These are phyloP conservation scores for Suaeda aralocaspica DNA, from an alignment of 148 eudicot species.

Conservation along the genomic window DNA sequence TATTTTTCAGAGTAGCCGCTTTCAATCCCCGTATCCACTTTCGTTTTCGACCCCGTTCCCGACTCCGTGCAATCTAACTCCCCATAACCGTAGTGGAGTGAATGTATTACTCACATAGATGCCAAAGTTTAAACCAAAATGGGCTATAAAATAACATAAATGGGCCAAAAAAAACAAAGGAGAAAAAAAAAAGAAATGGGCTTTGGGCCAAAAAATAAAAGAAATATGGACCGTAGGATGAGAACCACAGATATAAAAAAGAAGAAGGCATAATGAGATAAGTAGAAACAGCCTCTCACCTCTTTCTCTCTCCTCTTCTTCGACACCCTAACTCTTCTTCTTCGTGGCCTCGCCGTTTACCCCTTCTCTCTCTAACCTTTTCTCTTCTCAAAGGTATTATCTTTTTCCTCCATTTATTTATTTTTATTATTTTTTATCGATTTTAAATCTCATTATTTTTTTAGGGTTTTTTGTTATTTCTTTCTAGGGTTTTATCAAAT, in stretches of 20 bases:
- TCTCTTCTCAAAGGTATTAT: constrained; percentile 4
- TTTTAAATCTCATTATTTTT: neutral
- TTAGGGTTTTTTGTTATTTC: neutral
- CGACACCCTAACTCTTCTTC: constrained; percentile 20
- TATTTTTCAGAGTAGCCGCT: too few species aligned
- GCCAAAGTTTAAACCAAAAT: too few species aligned
- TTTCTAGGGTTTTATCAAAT: constrained; percentile 14
- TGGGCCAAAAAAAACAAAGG: too few species aligned
- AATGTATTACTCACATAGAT: too few species aligned
- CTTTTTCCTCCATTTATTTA: neutral
- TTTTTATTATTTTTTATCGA: neutral
- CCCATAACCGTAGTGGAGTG: too few species aligned
- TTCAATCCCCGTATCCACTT: too few species aligned
- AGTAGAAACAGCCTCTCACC: constrained; percentile 7
- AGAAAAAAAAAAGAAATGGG: neutral
- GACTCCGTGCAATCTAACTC: too few species aligned
- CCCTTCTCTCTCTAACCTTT: constrained; percentile 15
- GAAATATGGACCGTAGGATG: constrained; percentile 9
- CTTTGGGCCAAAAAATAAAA: neutral
- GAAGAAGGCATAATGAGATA: neutral
- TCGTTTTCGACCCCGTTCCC: too few species aligned
- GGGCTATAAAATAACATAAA: neutral
- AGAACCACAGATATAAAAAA: constrained; percentile 10
- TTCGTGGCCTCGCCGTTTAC: constrained; percentile 14
- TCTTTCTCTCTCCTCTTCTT: neutral